Evolutionary conservation across 257 asterid species (phyloP), one percentile per base, ranked within the genome.

Genomic region (Nyctanthes arbortristis): DNA sequence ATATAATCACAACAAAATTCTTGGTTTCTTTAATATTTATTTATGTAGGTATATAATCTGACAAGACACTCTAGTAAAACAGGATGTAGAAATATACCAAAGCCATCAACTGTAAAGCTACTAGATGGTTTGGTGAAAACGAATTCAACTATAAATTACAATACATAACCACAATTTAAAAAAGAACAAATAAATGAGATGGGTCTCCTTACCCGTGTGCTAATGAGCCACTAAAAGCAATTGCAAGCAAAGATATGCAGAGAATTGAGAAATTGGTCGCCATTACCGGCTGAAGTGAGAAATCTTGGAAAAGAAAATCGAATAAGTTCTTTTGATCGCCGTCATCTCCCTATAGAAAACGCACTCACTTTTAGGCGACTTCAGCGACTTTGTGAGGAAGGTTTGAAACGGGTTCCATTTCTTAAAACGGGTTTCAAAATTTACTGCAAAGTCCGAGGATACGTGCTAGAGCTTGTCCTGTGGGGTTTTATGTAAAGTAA

Each of bases 161-260:
- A 55, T 32, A 31, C 6, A 58, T 35, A 31, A 61, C 32, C 52
- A 5, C 12, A 28, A 57, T 69, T 29, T 40, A 30, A 60, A 11
- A 57, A 13, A 2, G 12, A 36, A n/a, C n/a, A n/a, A n/a, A n/a
- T n/a, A 63, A 70, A 52, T 16, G 27, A 34, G 13, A 75, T 16
- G 35, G 73, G 9, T 2, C 56, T 29, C 34, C 90, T 85, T 72
- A 91, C 96, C 29, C 67, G 69, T 73, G 78, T 55, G 85, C 82
- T 61, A 39, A 76, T 61, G 82, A 65, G 63, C 25, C 40, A 65
- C 74, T 58, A 27, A 75, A 59, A 57, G 33, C 27, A 69, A 63
- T 59, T 65, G 80, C 76, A 36, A 84, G 63, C 57, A 80, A 62
- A 56, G 81, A 2, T 35, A 81, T 10, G 57, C 45, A 66, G 67